A percentile compares a stretch with the other conserved stretches of the same genome.
Conservation (phyloP, 345 rosid species). For the Ceriops tagal region DNA sequence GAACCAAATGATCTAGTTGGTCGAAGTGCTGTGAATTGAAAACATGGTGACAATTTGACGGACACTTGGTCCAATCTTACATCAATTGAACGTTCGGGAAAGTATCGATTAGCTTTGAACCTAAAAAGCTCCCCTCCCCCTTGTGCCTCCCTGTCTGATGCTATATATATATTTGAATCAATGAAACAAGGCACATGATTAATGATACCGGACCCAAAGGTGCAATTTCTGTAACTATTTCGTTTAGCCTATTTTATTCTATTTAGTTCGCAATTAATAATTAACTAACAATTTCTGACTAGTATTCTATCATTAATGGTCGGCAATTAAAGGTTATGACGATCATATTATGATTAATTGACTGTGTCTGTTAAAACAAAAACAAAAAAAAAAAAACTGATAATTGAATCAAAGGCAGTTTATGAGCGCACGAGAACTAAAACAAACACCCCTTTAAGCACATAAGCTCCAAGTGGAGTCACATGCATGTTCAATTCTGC, state of each 20-base stretch:
- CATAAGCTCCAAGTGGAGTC: slow-evolving; percentile 40
- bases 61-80: slow-evolving; percentile 23
- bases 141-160: not conserved
- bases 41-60: not conserved
- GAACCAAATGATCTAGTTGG: slow-evolving; percentile 34
- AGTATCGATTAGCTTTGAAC: not conserved
- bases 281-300: no score
- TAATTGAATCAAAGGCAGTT: no score
- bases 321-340: no score
- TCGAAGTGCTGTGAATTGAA: not conserved
- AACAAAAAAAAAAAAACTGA: no score
- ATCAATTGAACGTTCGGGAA: slow-evolving; percentile 22
- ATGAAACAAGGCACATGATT: slow-evolving; percentile 31
- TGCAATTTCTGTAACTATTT: not conserved
- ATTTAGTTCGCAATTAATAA: no score
- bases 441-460: slow-evolving; percentile 24
- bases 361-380: no score
- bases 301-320: no score
- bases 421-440: no score
- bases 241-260: no score
- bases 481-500: slow-evolving; percentile 22
- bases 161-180: slow-evolving; percentile 4
- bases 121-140: not conserved
- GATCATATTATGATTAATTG: no score
- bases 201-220: slow-evolving; percentile 23